phyloP scores from a whole-genome alignment of 177 flowering plant species.

The Tripterygium wilfordii region DNA sequence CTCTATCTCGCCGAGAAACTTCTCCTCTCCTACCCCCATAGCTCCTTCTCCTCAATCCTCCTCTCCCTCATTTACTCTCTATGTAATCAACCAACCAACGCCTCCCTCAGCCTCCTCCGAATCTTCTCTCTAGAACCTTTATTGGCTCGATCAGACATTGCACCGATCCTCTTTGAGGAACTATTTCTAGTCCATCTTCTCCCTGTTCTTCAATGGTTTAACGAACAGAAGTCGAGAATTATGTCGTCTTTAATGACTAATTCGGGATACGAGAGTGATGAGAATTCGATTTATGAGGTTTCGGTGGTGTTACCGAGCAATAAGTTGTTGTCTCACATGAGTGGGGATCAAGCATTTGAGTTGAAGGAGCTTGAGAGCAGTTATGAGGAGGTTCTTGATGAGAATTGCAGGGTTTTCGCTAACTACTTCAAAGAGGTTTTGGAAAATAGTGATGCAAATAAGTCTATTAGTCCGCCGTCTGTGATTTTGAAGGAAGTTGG shows the following conservation, averaged over 20 bases:
- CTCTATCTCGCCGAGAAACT: conserved; percentile 44
- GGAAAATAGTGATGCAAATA: conserved; percentile 20
- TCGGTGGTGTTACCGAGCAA: conserved; percentile 21
- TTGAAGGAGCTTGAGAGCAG: conserved; percentile 54
- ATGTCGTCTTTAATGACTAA: conserved; percentile 18
- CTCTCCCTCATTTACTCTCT: conserved; percentile 40
- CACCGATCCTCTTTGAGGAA: conserved; percentile 50
- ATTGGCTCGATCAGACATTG: conserved; percentile 48
- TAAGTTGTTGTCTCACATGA: conserved; percentile 50
- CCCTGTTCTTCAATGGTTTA: conserved; percentile 41
- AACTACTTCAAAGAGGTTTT: conserved; percentile 44
- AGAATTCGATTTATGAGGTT: conserved; percentile 6
- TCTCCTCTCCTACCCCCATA: conserved; percentile 31
- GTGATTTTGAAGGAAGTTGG: conserved; percentile 16
- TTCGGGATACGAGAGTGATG: conserved; percentile 6
- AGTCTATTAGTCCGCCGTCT: conserved; percentile 27
- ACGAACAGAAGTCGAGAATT: conserved; percentile 36
- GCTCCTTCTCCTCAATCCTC: conserved; percentile 38
- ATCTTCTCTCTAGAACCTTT: conserved; percentile 45
- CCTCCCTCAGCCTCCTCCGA: conserved; percentile 38
- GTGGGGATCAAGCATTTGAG: conserved; percentile 36
- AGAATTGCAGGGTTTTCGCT: conserved; percentile 44
- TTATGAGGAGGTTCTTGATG: conserved; percentile 52
- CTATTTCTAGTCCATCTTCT: conserved; percentile 47
- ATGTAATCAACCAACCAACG: conserved; percentile 24